Evolutionary conservation across 495 filamentous ascomycete genomes (phyloP), one percentile per base, ranked within the genome.

Genomic region (Venustampulla echinocandica): DNA sequence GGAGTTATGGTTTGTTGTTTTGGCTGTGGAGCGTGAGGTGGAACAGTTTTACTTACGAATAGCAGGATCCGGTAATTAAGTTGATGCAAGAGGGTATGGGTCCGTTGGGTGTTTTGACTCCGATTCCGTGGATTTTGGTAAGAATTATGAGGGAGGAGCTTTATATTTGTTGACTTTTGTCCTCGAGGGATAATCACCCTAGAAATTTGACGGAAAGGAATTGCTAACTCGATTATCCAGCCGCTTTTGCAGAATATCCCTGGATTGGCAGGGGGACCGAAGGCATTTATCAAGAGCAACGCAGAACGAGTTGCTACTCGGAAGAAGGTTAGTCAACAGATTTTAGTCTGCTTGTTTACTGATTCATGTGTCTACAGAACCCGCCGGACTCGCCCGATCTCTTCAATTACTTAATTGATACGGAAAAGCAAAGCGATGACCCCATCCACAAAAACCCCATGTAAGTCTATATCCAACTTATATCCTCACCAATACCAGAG

Each of bases 391-490:
- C 4, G 1, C 36, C 44, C 14, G 50, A 53, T 43, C n/a, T 53
- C 15, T 42, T 53, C 44, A 18, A 21, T 15, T 44, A 44, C 17
- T 25, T 53, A 2, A 27, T 53, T 21, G 43, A 53, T 17, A 34
- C 21, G 14, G 20, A 38, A 22, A 35, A 44, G 41, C 21, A 42
- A 19, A 18, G 23, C 15, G 20, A 43, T 13, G 24, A 25, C 13
- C 49, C 18, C 11, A 44, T 44, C 10, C 24, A 44, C 10, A 20
- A 33, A 19, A 19, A 28, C 13, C 20, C 19, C 21, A 36, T 13
- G 44, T 13, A 9, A 24, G 37, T 14, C 32, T 13, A 19, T 10
- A 18, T 6, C 2, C 17, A 30, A 30, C 13, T 13, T 30, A 30
- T 13, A 6, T 30, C 13, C 6, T 13, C 6, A 30, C 13, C 7